phyloP scores from a whole-genome alignment of 805 yeast species.

The Pichia membranifaciens region DNA sequence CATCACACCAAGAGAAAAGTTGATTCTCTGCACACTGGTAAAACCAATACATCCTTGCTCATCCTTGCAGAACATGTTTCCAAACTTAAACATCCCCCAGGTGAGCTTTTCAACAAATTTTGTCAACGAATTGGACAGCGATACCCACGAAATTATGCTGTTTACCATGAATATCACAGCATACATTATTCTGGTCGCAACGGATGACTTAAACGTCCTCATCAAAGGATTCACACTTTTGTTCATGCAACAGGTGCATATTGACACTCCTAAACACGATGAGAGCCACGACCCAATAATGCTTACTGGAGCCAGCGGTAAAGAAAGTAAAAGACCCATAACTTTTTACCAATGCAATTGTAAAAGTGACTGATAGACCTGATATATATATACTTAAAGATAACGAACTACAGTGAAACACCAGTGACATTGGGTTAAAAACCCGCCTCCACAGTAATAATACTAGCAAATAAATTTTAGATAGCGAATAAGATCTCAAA shows the following conservation, averaged over 20 bases:
- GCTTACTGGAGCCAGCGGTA: slow-evolving; percentile 57
- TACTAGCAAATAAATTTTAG: too few relatives aligned
- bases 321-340: slow-evolving; percentile 67
- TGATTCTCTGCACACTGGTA: slow-evolving; percentile 88
- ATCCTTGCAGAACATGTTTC: slow-evolving; percentile 47
- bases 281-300: slow-evolving; percentile 57
- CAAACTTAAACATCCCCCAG: slow-evolving; percentile 60
- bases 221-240: slow-evolving; percentile 33
- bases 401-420: too few relatives aligned
- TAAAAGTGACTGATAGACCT: too few relatives aligned
- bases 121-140: slow-evolving; percentile 73
- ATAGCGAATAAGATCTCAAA: background rate
- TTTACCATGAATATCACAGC: slow-evolving; percentile 73
- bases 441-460: too few relatives aligned
- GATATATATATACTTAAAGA: too few relatives aligned
- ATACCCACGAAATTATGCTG: slow-evolving; percentile 87
- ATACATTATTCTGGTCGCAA: slow-evolving; percentile 81
- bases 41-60: slow-evolving; percentile 86
- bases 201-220: slow-evolving; percentile 53
- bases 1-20: slow-evolving; percentile 76
- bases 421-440: too few relatives aligned
- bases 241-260: slow-evolving; percentile 55
- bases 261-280: slow-evolving; percentile 77
- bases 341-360: too few relatives aligned
- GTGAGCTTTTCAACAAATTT: slow-evolving; percentile 66